Evolutionary conservation across 163 green algal genomes (phyloP).

Genomic region (Scenedesmus sp.): DNA sequence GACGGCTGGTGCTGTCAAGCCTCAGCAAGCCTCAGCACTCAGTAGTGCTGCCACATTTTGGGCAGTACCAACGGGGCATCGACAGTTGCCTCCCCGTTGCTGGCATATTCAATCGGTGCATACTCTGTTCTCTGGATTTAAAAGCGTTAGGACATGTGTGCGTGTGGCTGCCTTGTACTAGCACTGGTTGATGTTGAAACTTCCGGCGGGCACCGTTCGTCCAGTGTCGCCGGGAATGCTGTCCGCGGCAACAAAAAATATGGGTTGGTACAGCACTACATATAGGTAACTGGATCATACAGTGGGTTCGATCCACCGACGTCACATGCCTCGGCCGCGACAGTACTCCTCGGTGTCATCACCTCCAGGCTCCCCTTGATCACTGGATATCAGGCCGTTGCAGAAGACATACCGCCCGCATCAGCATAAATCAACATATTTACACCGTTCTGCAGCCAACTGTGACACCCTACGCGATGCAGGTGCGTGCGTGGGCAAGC

Average conservation of each 20-base stretch:
- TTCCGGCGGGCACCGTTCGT: not conserved
- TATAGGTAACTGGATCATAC: no score
- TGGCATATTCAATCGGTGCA: no score
- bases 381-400: not conserved
- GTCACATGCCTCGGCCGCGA: not conserved
- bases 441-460: not conserved
- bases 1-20: no score
- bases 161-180: no score
- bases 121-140: no score
- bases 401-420: not conserved
- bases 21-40: no score
- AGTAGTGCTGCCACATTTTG: not conserved
- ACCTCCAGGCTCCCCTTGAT: not conserved
- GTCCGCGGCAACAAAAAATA: not conserved
- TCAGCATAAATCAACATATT: not conserved
- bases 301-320: not conserved
- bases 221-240: not conserved
- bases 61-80: no score
- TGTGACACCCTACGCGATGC: not conserved
- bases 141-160: no score
- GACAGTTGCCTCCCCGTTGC: not conserved
- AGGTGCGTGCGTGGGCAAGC: not conserved
- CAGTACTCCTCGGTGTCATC: not conserved
- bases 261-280: not conserved
- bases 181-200: not conserved